These are phyloP conservation scores for Cordyceps cateniannulata DNA, from an alignment of 2,329 filamentous ascomycete species.

Conservation along the genomic window DNA sequence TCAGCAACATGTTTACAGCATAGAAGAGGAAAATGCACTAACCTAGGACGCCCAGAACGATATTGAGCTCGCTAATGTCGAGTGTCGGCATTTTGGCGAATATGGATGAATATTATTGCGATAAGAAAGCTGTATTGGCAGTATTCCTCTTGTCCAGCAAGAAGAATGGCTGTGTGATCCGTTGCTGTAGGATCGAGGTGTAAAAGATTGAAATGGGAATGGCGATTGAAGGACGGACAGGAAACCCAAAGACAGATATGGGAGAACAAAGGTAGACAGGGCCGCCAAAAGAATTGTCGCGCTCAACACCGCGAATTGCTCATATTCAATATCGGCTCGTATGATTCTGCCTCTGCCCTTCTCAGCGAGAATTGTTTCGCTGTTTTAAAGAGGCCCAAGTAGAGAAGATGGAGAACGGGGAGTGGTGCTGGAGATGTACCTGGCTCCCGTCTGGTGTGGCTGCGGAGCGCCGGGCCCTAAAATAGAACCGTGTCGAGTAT, in stretches of 20 bases:
- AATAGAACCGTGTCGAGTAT: not conserved
- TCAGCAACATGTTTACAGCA: not conserved
- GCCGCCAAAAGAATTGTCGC: too few species aligned
- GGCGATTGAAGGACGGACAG: not conserved
- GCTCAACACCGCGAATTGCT: too few species aligned
- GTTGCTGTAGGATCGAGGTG: not conserved
- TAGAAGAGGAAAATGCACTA: not conserved
- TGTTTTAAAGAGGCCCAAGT: not conserved
- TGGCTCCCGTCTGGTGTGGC: not conserved
- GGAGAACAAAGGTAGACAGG: too few species aligned
- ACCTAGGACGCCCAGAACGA: conserved; percentile 41
- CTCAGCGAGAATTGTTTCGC: not conserved
- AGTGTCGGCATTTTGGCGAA: conserved; percentile 22
- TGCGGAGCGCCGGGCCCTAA: not conserved
- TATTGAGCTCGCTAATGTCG: conserved; percentile 45
- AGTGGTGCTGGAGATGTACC: conserved; percentile 1
- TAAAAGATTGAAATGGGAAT: not conserved
- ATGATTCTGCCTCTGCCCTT: too few species aligned
- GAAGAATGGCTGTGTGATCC: not conserved
- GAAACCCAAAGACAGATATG: too few species aligned
- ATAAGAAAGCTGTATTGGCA: not conserved
- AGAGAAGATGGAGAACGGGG: not conserved
- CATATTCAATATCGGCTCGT: too few species aligned
- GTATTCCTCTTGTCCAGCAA: conserved; percentile 3
- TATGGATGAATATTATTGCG: not conserved